These are phyloP conservation scores for Apiotrichum akiyoshidainum DNA, from an alignment of 1,284 basidiomycete genomes.

Conservation along the genomic window DNA sequence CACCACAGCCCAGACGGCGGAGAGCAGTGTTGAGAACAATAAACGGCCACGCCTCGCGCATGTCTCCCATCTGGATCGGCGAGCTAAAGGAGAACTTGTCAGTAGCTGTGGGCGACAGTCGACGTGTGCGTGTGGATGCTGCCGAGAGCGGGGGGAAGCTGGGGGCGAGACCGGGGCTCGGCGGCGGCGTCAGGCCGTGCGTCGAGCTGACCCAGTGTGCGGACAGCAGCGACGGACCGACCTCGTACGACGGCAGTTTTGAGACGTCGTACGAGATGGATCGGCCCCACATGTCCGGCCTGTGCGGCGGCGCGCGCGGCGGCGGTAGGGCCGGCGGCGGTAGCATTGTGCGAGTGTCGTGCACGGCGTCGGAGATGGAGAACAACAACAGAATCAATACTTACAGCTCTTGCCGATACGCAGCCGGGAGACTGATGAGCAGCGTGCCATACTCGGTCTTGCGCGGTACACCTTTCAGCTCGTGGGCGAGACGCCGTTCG, in stretches of 20 bases:
- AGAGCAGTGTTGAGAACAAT: constrained; percentile 46
- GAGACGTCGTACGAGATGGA: no score
- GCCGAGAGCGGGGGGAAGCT: neutral
- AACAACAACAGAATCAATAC: constrained; percentile 3
- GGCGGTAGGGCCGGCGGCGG: no score
- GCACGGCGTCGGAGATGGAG: neutral
- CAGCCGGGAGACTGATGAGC: constrained; percentile 38
- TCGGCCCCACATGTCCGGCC: no score
- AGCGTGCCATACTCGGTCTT: constrained; percentile 42
- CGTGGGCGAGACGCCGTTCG: constrained; percentile 26
- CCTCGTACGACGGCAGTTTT: no score
- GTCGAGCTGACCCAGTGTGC: neutral
- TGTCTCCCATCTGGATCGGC: constrained; percentile 41
- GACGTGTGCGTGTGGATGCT: neutral
- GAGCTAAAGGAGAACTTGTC: constrained; percentile 14
- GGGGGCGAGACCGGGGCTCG: neutral
- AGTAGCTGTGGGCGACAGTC: neutral
- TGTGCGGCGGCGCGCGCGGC: no score
- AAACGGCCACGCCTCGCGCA: constrained; percentile 41
- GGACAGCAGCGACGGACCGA: neutral
- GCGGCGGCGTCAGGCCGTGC: neutral
- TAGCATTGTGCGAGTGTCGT: no score
- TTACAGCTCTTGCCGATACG: constrained; percentile 46
- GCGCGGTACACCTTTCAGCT: constrained; percentile 28
- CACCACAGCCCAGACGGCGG: constrained; percentile 45